Evolutionary conservation across 176 grass and related monocot genomes (phyloP), one percentile per base, ranked within the genome.

Genomic region (Melocanna baccifera): DNA sequence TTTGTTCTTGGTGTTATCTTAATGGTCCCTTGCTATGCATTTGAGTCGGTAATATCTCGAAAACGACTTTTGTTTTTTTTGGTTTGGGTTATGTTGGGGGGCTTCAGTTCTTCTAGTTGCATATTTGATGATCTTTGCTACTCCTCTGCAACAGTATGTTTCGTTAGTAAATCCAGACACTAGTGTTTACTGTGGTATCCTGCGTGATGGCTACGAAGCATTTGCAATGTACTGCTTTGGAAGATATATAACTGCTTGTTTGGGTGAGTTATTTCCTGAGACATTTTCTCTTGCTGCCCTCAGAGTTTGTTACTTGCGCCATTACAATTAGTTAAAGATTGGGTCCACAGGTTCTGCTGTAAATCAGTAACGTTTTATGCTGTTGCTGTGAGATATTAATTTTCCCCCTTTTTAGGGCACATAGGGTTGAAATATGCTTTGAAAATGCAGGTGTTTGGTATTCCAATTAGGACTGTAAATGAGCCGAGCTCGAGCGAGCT

Each of bases 191-290:
- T 98, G 96, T 85, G 93, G 96, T 40, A 98, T 98, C 79, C 39
- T 95, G 62, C 96, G 93, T 0, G 93, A 95, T 75, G 92, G 85
- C 80, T 95, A 98, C 43, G 93, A 98, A 92, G 96, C 96, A 77
- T 85, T 98, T 52, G 93, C 96, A 50, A 98, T 98, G 96, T 98
- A 98, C 85, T 95, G 93, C 76, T 98, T 98, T 74, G 96, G 96
- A 73, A 85, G 96, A 86, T 98, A 98, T 69, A 92, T 98, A 42
- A 88, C 91, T 80, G 93, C 93, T 81, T 98, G 93, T 87, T 87
- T 95, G 88, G 96, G 96, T 95, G 92, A 89, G 81, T 76, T 84
- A 20, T 85, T 18, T 66, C 30, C n/a, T 23, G 32, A 36, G 48
- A 22, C 5, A 26, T 45, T 75, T 69, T 81, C 3, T 12, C 22